Conservation (phyloP, 1,284 basidiomycete genomes). For the Cerrena zonata region DNA sequence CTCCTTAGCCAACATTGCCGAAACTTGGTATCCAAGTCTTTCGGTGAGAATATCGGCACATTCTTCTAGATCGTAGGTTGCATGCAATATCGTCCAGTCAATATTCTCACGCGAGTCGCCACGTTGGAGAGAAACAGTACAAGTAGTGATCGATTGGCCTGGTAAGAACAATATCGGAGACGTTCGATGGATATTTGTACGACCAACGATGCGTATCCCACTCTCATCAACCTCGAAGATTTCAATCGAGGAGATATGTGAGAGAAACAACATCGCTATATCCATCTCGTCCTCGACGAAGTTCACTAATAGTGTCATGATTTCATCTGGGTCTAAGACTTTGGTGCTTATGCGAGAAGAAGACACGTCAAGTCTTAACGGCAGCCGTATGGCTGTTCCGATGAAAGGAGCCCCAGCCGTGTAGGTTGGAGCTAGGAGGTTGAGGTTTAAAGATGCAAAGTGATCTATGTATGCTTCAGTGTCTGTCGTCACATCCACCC, state of each 20-base stretch:
- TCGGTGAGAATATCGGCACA: slow-evolving; percentile 21
- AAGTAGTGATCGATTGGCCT: slow-evolving; percentile 9
- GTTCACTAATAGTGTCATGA: slow-evolving; percentile 33
- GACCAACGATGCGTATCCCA: slow-evolving; percentile 19
- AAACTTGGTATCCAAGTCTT: slow-evolving; percentile 23
- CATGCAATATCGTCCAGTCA: slow-evolving; percentile 27
- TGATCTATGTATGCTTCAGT: slow-evolving; percentile 26
- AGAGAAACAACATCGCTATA: slow-evolving; percentile 41
- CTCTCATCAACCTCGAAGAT: slow-evolving; percentile 30
- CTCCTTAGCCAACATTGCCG: slow-evolving; percentile 26
- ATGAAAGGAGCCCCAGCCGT: slow-evolving; percentile 18
- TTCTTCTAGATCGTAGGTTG: slow-evolving; percentile 19
- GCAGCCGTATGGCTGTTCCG: slow-evolving; percentile 42
- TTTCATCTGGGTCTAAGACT: slow-evolving; percentile 26
- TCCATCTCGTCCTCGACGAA: slow-evolving; percentile 40
- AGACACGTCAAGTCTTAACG: slow-evolving; percentile 29
- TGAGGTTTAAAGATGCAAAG: slow-evolving; percentile 27
- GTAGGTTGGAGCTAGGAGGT: slow-evolving; percentile 18
- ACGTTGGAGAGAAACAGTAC: slow-evolving; percentile 4
- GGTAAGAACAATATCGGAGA: not conserved
- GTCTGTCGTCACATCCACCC: slow-evolving; percentile 23
- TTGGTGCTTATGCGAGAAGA: slow-evolving; percentile 33
- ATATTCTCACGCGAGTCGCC: slow-evolving; percentile 11
- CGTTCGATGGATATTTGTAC: slow-evolving; percentile 10
- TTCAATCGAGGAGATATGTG: slow-evolving; percentile 34